Percentiles rank a stretch among this genome's conserved stretches.
Conservation (phyloP, 2,329 filamentous ascomycete species). For the Herpomyces periplanetae region DNA sequence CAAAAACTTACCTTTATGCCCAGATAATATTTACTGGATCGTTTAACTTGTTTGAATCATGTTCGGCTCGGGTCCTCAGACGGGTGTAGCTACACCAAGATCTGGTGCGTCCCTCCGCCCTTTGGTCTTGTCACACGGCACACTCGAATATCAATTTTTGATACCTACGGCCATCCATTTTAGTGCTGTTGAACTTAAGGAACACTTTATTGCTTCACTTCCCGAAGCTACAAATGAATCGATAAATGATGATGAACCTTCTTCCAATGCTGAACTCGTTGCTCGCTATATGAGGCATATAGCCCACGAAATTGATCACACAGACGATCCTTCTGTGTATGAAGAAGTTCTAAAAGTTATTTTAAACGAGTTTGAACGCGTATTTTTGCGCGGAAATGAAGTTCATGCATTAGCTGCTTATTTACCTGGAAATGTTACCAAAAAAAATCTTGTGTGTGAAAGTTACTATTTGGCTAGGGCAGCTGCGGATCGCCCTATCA, state of each 20-base stretch:
- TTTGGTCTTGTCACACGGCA: slow-evolving; percentile 59
- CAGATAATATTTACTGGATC: no score
- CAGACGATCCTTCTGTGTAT: slow-evolving; percentile 67
- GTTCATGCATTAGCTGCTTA: slow-evolving; percentile 57
- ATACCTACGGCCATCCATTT: slow-evolving; percentile 85
- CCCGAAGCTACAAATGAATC: slow-evolving; percentile 82
- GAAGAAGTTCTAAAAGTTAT: slow-evolving; percentile 69
- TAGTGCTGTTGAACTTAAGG: slow-evolving; percentile 73
- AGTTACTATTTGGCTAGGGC: slow-evolving; percentile 69
- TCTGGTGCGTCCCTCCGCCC: slow-evolving; percentile 71
- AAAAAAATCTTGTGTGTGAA: slow-evolving; percentile 60
- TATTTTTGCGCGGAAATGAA: slow-evolving; percentile 75
- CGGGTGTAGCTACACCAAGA: slow-evolving; percentile 80
- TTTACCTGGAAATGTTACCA: slow-evolving; percentile 57
- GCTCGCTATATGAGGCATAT: slow-evolving; percentile 73
- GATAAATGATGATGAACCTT: slow-evolving; percentile 94
- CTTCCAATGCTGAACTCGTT: slow-evolving; percentile 62
- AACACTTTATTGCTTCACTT: slow-evolving; percentile 45
- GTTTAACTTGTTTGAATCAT: no score
- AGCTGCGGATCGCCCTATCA: slow-evolving; percentile 47
- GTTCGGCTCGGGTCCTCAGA: slow-evolving; percentile 70
- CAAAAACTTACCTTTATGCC: no score
- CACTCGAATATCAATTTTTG: slow-evolving; percentile 78
- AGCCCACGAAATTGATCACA: slow-evolving; percentile 54
- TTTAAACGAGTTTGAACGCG: slow-evolving; percentile 80